Conservation (phyloP, 345 rosid species). For the Eucalyptus pauciflora region DNA sequence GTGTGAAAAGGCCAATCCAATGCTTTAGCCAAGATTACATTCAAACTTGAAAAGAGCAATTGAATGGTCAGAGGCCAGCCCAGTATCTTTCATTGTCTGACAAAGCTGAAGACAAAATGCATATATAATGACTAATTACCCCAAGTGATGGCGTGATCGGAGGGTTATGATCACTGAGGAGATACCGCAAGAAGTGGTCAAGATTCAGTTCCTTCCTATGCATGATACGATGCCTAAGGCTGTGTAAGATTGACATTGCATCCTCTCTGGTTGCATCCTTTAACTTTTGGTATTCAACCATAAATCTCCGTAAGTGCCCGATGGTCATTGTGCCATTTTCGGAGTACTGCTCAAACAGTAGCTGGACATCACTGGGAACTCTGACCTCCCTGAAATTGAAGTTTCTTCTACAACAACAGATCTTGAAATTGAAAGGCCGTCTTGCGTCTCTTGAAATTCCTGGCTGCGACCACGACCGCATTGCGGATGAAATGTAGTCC, state of each 20-base stretch:
- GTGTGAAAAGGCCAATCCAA: not conserved
- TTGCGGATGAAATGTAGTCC: not conserved
- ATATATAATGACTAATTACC: slow-evolving; percentile 3
- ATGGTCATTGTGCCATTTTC: slow-evolving; percentile 24
- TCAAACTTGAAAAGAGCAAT: not conserved
- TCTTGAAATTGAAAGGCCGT: slow-evolving; percentile 21
- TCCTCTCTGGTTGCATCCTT: slow-evolving; percentile 16
- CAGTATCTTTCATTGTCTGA: not conserved
- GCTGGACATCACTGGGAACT: slow-evolving; percentile 28
- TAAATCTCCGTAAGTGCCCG: slow-evolving; percentile 26
- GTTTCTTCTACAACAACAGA: slow-evolving; percentile 42
- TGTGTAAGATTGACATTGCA: slow-evolving; percentile 37
- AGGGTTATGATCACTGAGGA: slow-evolving; percentile 32
- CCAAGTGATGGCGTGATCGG: slow-evolving; percentile 2
- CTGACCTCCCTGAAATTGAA: slow-evolving; percentile 20
- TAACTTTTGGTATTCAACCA: slow-evolving; percentile 28
- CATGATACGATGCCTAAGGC: slow-evolving; percentile 41
- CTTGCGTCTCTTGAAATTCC: not conserved
- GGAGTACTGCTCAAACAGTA: slow-evolving; percentile 20
- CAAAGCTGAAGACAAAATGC: not conserved
- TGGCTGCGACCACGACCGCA: not conserved
- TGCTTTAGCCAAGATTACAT: not conserved
- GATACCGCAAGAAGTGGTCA: slow-evolving; percentile 45
- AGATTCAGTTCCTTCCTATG: slow-evolving; percentile 33
- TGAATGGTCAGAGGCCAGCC: not conserved